A percentile compares a stretch with the other conserved stretches of the same genome.
These are phyloP conservation scores for Phialophora verrucosa DNA, from an alignment of 2,329 filamentous ascomycete species.

Conservation along the genomic window DNA sequence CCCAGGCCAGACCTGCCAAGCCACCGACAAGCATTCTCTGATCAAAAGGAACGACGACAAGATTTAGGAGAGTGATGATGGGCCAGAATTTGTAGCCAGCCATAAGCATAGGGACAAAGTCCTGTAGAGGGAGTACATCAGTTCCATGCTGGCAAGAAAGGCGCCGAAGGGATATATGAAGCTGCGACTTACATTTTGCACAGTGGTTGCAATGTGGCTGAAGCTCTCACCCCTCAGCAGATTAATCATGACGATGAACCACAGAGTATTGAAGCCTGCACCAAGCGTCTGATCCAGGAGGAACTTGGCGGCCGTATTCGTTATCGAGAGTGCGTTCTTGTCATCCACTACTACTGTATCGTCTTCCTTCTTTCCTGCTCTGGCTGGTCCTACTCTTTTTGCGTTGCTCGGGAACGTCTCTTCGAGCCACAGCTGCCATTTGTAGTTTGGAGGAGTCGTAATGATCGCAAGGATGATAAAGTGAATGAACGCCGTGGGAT, in stretches of 20 bases:
- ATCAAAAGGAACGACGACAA: conserved; percentile 47
- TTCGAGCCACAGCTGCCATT: conserved; percentile 85
- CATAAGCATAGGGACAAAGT: conserved; percentile 42
- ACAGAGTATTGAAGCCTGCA: conserved; percentile 60
- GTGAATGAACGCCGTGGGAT: conserved; percentile 61
- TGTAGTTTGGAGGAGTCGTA: conserved; percentile 79
- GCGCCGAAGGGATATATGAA: neutral
- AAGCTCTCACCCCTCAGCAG: conserved; percentile 50
- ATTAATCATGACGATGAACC: conserved; percentile 64
- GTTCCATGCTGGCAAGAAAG: neutral
- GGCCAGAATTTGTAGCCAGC: conserved; percentile 51
- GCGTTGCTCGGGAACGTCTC: conserved; percentile 67
- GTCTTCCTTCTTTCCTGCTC: conserved; percentile 61
- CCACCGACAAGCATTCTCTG: conserved; percentile 46
- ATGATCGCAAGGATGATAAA: conserved; percentile 76
- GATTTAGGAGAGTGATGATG: conserved; percentile 47
- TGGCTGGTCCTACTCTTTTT: conserved; percentile 41
- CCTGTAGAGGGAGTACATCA: conserved; percentile 15
- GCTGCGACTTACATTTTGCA: conserved; percentile 43
- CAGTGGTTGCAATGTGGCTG: conserved; percentile 42
- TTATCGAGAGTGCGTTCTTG: conserved; percentile 34
- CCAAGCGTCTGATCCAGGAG: conserved; percentile 63
- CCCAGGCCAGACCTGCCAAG: conserved; percentile 48
- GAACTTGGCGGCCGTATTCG: conserved; percentile 46
- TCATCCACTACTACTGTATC: conserved; percentile 9